These are phyloP conservation scores for Fragilaria crotonensis DNA, from an alignment of 108 stramenopile genomes.

Conservation along the genomic window DNA sequence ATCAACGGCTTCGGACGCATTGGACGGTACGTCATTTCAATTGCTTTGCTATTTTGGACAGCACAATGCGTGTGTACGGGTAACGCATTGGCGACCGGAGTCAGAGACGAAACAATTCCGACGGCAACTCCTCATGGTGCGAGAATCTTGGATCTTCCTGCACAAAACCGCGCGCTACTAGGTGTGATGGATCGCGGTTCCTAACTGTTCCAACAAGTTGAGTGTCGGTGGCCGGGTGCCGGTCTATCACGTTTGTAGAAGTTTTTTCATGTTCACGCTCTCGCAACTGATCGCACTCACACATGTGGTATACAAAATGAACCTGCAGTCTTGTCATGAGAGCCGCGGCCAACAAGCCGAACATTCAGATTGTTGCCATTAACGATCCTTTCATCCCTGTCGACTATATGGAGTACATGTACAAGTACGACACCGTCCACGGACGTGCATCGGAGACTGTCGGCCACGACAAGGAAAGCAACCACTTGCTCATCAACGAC, in stretches of 20 bases:
- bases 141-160: not conserved
- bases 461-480: conserved; percentile 60
- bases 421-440: conserved; percentile 96
- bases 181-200: not conserved
- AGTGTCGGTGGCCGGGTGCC: not conserved
- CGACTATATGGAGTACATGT: conserved; percentile 92
- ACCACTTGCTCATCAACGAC: conserved; percentile 77
- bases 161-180: not conserved
- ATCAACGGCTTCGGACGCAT: conserved; percentile 99
- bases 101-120: not conserved
- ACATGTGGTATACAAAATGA: conserved; percentile 4
- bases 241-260: not conserved
- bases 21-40: conserved; percentile 56
- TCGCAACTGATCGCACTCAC: not conserved
- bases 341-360: conserved; percentile 84
- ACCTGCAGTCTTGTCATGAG: conserved; percentile 88
- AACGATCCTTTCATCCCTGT: conserved; percentile 91
- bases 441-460: conserved; percentile 80
- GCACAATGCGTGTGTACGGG: not conserved
- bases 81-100: not conserved
- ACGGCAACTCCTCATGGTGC: not conserved
- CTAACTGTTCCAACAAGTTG: too few species aligned
- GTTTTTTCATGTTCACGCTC: not conserved
- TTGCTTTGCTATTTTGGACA: not conserved
- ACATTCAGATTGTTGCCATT: conserved; percentile 94